Evolutionary conservation across 805 yeast genomes (phyloP).

Genomic region (Saccharomycopsis amapae): DNA sequence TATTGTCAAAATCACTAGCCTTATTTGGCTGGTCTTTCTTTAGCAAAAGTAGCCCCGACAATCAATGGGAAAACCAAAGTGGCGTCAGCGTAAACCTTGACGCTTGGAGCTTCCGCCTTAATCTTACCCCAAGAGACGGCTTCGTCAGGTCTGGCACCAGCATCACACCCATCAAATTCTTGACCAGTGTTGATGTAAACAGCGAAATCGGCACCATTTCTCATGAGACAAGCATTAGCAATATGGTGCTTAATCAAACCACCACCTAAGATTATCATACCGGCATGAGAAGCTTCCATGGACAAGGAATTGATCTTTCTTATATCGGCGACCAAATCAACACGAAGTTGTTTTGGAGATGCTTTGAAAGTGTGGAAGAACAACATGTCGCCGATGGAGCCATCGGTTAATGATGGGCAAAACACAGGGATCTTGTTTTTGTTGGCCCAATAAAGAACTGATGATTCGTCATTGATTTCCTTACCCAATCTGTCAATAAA

Average conservation of each 20-base stretch:
- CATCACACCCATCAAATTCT: constrained; percentile 98
- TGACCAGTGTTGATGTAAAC: constrained; percentile 97
- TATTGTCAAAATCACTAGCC: no score
- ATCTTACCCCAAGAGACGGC: constrained; percentile 99
- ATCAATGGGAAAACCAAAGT: constrained; percentile 91
- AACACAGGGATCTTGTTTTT: constrained; percentile 93
- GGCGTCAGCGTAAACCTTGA: constrained; percentile 93
- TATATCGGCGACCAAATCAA: constrained; percentile 92
- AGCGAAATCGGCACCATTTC: constrained; percentile 98
- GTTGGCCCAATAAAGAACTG: constrained; percentile 97
- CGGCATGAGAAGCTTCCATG: constrained; percentile 90
- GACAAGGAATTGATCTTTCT: constrained; percentile 87
- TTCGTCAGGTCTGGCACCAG: constrained; percentile 99
- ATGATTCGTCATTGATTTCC: constrained; percentile 88
- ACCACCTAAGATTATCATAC: constrained; percentile 95
- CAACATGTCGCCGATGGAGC: constrained; percentile 97
- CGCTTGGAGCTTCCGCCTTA: constrained; percentile 85
- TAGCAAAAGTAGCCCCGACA: constrained; percentile 96
- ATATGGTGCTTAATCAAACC: constrained; percentile 96
- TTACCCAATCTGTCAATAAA: constrained; percentile 90
- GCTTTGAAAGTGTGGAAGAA: constrained; percentile 97
- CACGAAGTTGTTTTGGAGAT: constrained; percentile 79
- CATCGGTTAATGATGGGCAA: constrained; percentile 97
- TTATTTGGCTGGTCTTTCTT: constrained; percentile 30
- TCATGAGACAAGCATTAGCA: constrained; percentile 96